Evolutionary conservation across 2,329 filamentous ascomycete genomes (phyloP), one percentile per base, ranked within the genome.

Genomic region (Clarireedia sp.): DNA sequence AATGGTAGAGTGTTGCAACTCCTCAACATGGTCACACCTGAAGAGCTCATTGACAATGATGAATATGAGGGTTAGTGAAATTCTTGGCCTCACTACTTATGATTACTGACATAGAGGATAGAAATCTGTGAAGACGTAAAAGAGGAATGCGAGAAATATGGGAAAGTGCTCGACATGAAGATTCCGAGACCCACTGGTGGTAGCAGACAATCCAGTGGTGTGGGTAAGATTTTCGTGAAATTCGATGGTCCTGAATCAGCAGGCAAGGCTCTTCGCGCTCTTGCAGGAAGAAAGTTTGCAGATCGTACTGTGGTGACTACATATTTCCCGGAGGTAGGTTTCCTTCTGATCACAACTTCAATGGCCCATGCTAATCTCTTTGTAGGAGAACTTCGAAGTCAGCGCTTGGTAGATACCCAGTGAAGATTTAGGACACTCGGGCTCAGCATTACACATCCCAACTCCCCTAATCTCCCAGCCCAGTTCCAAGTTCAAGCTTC

Each of bases 171-270:
- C 43, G 88, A 90, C n/a, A 76, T 97, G 72, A 99, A 99, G 76
- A 86, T 99, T 57, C 94, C 94, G 4, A 82, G 94, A 57, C 92
- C 94, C 2, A 83, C 82, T 21, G 88, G 89, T 64, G 90, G 89
- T 48, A 89, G 85, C 70, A 83, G 90, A 64, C 87, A 94, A 69
- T 89, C 86, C 21, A 82, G 89, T 29, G 94, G 94, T 47, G 90
- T 99, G 21, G 94, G 94, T 69, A 99, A 97, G 78, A 97, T 99
- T 63, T 99, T 86, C 69, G 86, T 99, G 75, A 97, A 96, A 71
- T 99, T 90, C 68, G 89, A 94, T 61, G 81, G 78, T 3, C 75
- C 81, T 2, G 89, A 90, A 50, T 83, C 85, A 8, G 89, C 92
- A 19, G 86, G 87, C 60, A 91, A 89, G 67, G 95, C 94, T 7